Base-by-base conservation (phyloP, 2,329 filamentous ascomycete species). In the Pseudopyrenochaeta lycopersici region DNA sequence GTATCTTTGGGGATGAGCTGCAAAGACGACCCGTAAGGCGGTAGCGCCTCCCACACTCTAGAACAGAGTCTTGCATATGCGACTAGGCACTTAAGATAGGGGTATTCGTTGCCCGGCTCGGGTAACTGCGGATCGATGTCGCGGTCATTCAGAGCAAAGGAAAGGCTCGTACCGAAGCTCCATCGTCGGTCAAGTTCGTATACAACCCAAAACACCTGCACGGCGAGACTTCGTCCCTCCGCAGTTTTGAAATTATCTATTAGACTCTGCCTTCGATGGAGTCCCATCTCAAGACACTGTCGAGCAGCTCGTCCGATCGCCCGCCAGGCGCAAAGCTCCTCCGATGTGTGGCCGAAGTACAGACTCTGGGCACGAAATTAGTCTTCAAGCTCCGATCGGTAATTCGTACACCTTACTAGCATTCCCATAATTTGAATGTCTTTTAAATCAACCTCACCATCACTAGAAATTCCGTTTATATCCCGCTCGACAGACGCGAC, bases 351-450 rank as follows among this genome's bases (percentile, higher is more conserved):
- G 30, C 53, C 62, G 17, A 60, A 66, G 33, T 66, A 66, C 3
- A 66, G 31, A 36, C 63, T 64, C 56, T 52, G 20, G 14, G 2
- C 6, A 7, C 27, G 4, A 17, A 4, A 20, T 43, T 42, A 49
- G 35, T 23, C 12, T 41, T 15, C 4, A 41, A n/a, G 10, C 6
- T 2, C 4, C 11, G n/a, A 21, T 29, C 20, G 5, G 9, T 2
- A 33, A n/a, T 20, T 5, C 2, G 4, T 38, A 14, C 7, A 21
- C 20, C 40, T 35, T 35, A 54, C 51, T 29, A 66, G 49, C 63
- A 66, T 66, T 1, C 56, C 57, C 53, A 63, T 57, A n/a, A 66
- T 59, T 32, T 66, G 63, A 15, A 66, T 47, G 18, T 66, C 61
- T 33, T 64, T 64, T 1, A 66, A 36, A 12, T 62, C 56, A 10